Evolutionary conservation across 306 rosid species (phyloP), one percentile per base, ranked within the genome.

Genomic region (Oxytropis ochrocephala): DNA sequence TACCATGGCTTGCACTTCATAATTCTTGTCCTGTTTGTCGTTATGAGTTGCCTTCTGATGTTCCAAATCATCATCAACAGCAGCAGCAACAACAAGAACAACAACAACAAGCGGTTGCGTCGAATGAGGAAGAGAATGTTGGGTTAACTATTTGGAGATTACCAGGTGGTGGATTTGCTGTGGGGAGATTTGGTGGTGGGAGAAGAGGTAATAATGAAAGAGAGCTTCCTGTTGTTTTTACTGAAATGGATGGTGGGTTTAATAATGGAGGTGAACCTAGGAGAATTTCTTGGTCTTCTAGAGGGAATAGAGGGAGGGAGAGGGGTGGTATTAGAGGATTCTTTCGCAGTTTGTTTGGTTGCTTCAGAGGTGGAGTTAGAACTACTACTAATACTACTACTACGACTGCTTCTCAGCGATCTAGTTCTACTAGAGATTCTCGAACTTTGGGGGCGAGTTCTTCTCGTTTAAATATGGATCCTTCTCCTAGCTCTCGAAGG

Each of bases 11-110:
- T 5, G 78, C 85, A 0, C 79, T 89, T 69, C 89, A 82, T 16
- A 92, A 89, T 61, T 92, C 96, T 2, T 92, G 98, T 39, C 98
- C 98, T 0, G 98, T 89, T 41, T 92, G 98, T 69, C 91, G 98
- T 7, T 88, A 83, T 11, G 91, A 89, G 67, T 76, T 89, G 8
- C 96, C 91, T 0, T 11, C 82, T 0, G 92, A 84, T 75, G 17
- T 49, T 0, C 81, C 65, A 0, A 66, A 44, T 46, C n/a, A 27
- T 2, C 61, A 17, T 0, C 43, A 6, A 1, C 11, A 60, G 5
- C 35, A 48, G 4, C 2, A 1, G 11, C 69, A 43, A 8, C 5
- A 6, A 3, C 54, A 49, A 16, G 1, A 6, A 5, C 16, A 5
- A 5, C 0, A 11, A 7, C 66, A 12, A 2, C 72, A 73, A 6